phyloP scores from a whole-genome alignment of 805 yeast species.

The Debaryomyces prosopidis region DNA sequence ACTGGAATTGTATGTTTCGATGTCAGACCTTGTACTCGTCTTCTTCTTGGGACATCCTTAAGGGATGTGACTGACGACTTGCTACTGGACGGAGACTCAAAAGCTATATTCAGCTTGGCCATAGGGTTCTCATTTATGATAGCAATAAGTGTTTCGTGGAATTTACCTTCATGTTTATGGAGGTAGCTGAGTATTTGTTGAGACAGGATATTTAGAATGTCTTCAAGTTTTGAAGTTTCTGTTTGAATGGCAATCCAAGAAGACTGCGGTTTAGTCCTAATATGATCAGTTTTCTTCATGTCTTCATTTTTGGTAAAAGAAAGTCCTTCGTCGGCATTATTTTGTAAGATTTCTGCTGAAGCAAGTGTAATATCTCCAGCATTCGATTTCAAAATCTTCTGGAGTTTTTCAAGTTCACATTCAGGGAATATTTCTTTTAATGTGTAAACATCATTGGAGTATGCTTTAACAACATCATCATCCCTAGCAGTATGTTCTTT shows the following conservation, averaged over 20 bases:
- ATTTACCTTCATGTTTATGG: constrained; percentile 25
- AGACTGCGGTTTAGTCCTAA: neutral
- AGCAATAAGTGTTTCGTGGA: constrained; percentile 35
- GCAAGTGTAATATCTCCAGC: constrained; percentile 25
- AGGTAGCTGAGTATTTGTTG: constrained; percentile 16
- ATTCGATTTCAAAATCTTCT: constrained; percentile 25
- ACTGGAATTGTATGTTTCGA: neutral
- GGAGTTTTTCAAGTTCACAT: constrained; percentile 26
- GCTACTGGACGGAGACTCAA: neutral
- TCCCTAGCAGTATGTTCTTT: neutral
- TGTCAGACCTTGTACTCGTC: constrained; percentile 32
- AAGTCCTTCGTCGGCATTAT: neutral
- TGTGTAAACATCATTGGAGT: constrained; percentile 15
- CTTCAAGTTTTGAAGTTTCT: constrained; percentile 17
- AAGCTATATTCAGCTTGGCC: neutral
- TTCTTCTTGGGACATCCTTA: constrained; percentile 15
- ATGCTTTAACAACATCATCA: neutral
- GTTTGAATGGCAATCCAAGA: constrained; percentile 14
- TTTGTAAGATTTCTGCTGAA: constrained; percentile 9
- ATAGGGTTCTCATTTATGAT: constrained; percentile 21
- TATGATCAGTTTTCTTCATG: neutral
- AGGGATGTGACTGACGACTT: neutral
- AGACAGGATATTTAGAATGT: constrained; percentile 16
- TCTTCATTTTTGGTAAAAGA: neutral
- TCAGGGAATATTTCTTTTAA: constrained; percentile 50